Base-by-base conservation (phyloP, 1,284 basidiomycete species). In the Malassezia brasiliensis region DNA sequence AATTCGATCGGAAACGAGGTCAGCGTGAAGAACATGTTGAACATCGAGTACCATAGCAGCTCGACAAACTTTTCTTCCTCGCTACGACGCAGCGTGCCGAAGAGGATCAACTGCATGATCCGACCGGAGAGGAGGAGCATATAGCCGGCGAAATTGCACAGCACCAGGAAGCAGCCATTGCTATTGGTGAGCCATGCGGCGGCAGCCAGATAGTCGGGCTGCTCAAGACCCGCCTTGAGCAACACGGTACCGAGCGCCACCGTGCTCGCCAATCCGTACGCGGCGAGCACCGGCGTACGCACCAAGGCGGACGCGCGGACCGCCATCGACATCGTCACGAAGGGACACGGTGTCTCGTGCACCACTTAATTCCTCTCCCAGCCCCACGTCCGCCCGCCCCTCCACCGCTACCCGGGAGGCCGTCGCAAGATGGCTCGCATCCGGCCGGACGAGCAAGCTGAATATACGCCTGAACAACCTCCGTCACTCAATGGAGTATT, bases 181-280 rank as follows among this genome's bases (percentile, higher is more conserved):
- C 88, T 93, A 75, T 86, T 86, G 5, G 88, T 87, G n/a, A 99
- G 81, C 69, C 86, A 87, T 2, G 96, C 88, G 11, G 87, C 83
- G 5, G 94, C 86, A 12, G 90, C 85, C 72, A 93, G 98, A 78
- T 94, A 96, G 78, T 94, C 96, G 68, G 85, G 85, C 64, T 94
- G 82, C 53, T 82, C 85, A 66, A 83, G 81, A 64, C 91, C 81
- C 5, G 90, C 90, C 74, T 85, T 86, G 48, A 56, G 53, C 12
- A 69, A 61, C 7, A 72, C 63, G 15, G 25, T 40, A 7, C 52
- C 40, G 25, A 69, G 60, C 17, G 60, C 61, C 9, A 54, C 25
- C 9, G 62, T 59, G 14, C 69, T 71, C 11, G 56, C 32, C 31
- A 60, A 15, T n/a, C 64, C 59, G 54, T 74, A 74, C 28, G 56